Evolutionary conservation across 805 yeast genomes (phyloP), one percentile per base, ranked within the genome.

Genomic region (Sungouiozyma intestinalis): DNA sequence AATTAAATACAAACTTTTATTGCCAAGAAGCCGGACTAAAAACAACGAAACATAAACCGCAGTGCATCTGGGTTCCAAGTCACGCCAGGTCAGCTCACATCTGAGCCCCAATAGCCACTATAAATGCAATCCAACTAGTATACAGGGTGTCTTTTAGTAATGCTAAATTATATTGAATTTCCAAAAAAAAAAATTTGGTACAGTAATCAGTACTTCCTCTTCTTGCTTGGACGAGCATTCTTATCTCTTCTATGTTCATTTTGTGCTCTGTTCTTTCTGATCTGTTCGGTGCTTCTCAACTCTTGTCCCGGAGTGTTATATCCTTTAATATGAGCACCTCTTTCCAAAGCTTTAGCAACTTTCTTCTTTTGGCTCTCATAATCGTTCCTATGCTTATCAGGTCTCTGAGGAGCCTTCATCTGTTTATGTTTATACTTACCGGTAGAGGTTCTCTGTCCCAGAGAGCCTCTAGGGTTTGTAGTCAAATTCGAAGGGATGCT

Each of bases 381-480:
- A 63, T 92, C 88, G 57, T 88, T 96, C 65, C 97, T 77, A 51
- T 69, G 77, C 64, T 75, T 86, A 56, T 87, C 97, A n/a, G 98
- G 96, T 34, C 80, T 65, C 57, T 78, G 84, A 34, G 99, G 99
- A 2, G 96, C 88, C 46, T 74, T 73, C 38, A 67, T 67, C 55
- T 74, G 76, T 48, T 79, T 77, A 59, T 92, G 97, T 63, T 77
- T 77, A 70, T 77, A 85, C 50, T 73, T 64, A 44, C 74, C 73
- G 32, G 71, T 65, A 21, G 53, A 47, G 4, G 51, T 45, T 38
- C 43, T 40, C 14, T 29, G 36, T 33, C 40, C 42, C n/a, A 33
- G 36, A 33, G 47, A 43, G 35, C 45, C 44, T 16, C 54, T 15
- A 48, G 60, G 64, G 58, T 57, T 65, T 24, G 51, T 33, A n/a